Evolutionary conservation across 2,329 filamentous ascomycete species (phyloP).

Genomic region (Elsinoe arachidis): DNA sequence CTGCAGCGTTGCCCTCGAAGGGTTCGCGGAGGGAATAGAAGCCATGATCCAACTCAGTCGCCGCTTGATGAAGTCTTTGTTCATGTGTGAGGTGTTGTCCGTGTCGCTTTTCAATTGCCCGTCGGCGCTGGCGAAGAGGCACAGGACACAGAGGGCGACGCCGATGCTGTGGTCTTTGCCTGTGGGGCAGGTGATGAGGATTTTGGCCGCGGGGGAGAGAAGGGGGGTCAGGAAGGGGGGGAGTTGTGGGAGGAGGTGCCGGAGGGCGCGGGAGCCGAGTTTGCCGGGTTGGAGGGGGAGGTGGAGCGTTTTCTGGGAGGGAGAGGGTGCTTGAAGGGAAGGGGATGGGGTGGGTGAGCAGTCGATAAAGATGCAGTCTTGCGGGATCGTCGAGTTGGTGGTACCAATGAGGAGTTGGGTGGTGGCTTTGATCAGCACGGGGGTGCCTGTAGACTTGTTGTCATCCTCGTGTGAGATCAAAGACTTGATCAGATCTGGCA

Average conservation of each 20-base stretch:
- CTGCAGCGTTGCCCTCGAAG: conserved; percentile 75
- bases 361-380: conserved; percentile 33
- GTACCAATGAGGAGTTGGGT: conserved; percentile 33
- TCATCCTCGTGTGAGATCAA: conserved; percentile 28
- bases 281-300: conserved; percentile 65
- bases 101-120: conserved; percentile 36
- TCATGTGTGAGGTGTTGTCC: conserved; percentile 27
- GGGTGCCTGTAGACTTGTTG: conserved; percentile 13
- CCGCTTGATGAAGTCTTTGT: conserved; percentile 69
- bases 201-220: conserved; percentile 3
- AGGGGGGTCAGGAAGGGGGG: conserved; percentile 42
- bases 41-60: conserved; percentile 76
- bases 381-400: neutral
- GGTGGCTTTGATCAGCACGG: conserved; percentile 37
- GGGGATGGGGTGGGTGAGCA: conserved; percentile 26
- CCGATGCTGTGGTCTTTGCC: conserved; percentile 77
- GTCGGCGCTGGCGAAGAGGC: conserved; percentile 59
- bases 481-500: conserved; percentile 43
- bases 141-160: conserved; percentile 65
- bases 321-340: conserved; percentile 7
- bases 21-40: conserved; percentile 69
- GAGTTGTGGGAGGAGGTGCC: conserved; percentile 58
- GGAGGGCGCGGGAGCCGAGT: conserved; percentile 72
- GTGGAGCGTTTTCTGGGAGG: conserved; percentile 34
- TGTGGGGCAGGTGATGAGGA: conserved; percentile 61